Evolutionary conservation across 805 yeast species (phyloP).

Genomic region (Candida vartiovaarae): DNA sequence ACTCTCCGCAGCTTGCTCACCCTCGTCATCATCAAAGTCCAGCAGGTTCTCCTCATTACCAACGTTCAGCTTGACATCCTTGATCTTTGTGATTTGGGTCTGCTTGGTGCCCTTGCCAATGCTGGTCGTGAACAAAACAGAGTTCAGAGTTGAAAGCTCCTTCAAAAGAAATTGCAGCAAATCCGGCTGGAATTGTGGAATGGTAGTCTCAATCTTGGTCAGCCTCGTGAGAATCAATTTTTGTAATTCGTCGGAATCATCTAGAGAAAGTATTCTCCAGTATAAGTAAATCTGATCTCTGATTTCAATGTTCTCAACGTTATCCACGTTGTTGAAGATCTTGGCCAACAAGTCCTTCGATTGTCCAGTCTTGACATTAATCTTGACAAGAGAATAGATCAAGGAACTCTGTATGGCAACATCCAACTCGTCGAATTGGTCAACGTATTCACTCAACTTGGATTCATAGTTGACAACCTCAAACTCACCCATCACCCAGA

Average conservation of each 20-base stretch:
- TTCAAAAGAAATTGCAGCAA: slow-evolving; percentile 59
- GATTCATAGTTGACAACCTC: slow-evolving; percentile 47
- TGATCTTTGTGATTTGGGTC: slow-evolving; percentile 49
- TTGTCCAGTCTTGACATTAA: slow-evolving; percentile 37
- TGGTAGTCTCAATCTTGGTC: slow-evolving; percentile 67
- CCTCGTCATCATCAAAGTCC: slow-evolving; percentile 67
- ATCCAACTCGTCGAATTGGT: slow-evolving; percentile 51
- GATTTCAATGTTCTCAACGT: slow-evolving; percentile 66
- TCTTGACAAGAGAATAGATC: slow-evolving; percentile 56
- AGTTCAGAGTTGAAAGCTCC: slow-evolving; percentile 81
- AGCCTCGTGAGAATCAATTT: slow-evolving; percentile 52
- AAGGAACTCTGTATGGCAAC: slow-evolving; percentile 52
- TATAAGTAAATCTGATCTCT: slow-evolving; percentile 75
- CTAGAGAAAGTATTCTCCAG: slow-evolving; percentile 65
- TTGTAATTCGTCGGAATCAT: slow-evolving; percentile 29
- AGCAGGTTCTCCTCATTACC: slow-evolving; percentile 79
- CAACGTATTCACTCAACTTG: slow-evolving; percentile 39
- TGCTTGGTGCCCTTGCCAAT: slow-evolving; percentile 28
- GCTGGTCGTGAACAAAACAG: slow-evolving; percentile 85
- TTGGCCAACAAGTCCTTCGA: slow-evolving; percentile 42
- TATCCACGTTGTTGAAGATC: slow-evolving; percentile 57
- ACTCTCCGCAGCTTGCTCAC: slow-evolving; percentile 11
- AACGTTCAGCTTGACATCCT: slow-evolving; percentile 74
- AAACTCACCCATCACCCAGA: slow-evolving; percentile 71
- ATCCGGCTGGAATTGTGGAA: slow-evolving; percentile 62